phyloP scores from a whole-genome alignment of 768 basidiomycete species.

The Psilocybe azurescens region DNA sequence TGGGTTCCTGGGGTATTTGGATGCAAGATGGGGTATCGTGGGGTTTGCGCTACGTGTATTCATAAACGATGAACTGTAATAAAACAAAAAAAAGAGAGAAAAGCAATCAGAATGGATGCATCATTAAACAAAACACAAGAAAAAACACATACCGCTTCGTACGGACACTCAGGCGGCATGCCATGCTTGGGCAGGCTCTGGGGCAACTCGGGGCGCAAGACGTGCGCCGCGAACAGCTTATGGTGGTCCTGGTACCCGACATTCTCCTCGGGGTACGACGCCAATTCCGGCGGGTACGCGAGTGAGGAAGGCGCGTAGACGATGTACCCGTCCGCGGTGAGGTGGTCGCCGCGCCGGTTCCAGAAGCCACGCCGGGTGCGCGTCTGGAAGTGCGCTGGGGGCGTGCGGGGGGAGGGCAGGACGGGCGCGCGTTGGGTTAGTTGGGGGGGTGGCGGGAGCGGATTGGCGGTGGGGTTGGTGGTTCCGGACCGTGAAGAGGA shows the following conservation, averaged over 20 bases:
- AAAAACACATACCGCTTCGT: conserved; percentile 39
- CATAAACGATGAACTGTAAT: conserved; percentile 10
- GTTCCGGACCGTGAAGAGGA: neutral
- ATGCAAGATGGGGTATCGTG: neutral
- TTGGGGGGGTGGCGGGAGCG: conserved; percentile 23
- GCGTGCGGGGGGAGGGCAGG: conserved; percentile 7
- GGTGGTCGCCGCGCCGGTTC: conserved; percentile 79
- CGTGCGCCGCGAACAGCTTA: conserved; percentile 46
- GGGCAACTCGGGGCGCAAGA: conserved; percentile 57
- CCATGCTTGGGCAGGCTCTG: conserved; percentile 67
- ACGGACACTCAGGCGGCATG: conserved; percentile 56
- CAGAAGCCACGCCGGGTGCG: conserved; percentile 61
- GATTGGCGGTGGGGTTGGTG: conserved; percentile 7
- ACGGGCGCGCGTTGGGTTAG: conserved; percentile 23
- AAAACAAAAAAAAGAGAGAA: neutral
- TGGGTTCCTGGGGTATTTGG: too few species aligned
- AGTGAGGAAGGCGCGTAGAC: conserved; percentile 66
- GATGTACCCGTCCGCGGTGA: conserved; percentile 57
- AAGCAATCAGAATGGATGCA: neutral
- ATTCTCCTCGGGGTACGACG: conserved; percentile 58
- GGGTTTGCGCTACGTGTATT: conserved; percentile 2
- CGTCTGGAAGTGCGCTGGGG: conserved; percentile 13
- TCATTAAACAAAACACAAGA: neutral
- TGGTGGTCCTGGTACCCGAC: conserved; percentile 63
- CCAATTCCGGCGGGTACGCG: conserved; percentile 66